Base-by-base conservation (phyloP, 768 basidiomycete species). In the Mycena leptocephala region DNA sequence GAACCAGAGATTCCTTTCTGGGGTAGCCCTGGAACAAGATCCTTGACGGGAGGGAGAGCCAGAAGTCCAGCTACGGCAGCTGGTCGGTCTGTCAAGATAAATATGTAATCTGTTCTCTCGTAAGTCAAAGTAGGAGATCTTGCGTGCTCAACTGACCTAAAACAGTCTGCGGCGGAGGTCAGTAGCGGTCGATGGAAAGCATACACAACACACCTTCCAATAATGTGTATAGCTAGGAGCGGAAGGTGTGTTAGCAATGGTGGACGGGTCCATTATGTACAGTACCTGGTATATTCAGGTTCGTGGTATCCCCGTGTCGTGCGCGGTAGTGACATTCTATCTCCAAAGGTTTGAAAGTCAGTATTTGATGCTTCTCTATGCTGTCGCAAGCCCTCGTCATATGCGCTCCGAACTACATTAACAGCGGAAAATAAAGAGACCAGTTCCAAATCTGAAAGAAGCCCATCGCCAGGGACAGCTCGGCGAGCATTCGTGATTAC, bases 171-270 rank as follows among this genome's bases (percentile, higher is more conserved):
- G 22, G 3, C 3, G 16, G 56, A 61, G 41, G 30, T 43, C 8
- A 58, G 68, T 16, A 63, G 2, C 33, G 16, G 43, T 13, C n/a
- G 81, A 59, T 43, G 3, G 20, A 26, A 41, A 16, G n/a, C 3
- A n/a, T n/a, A n/a, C n/a, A n/a, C 9, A 37, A 71, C 87, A 75
- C 79, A 95, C 96, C 96, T 95, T 91, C 96, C 96, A 97, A 80
- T 93, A 93, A 83, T 95, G 92, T 0, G 97, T 96, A 80, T 94
- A 98, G 81, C 94, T 95, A 43, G 26, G 26, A 2, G 39, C 7
- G n/a, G 22, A n/a, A n/a, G 30, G 48, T 10, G 26, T 62, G 11
- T 48, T 20, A 28, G 11, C n/a, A 51, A 20, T 26, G 26, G 32
- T 22, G 1, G 18, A 14, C 16, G 8, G 43, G 22, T 41, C 10